Evolutionary conservation across 2,329 filamentous ascomycete genomes (phyloP).

Genomic region (Trichoderma semiorbis): DNA sequence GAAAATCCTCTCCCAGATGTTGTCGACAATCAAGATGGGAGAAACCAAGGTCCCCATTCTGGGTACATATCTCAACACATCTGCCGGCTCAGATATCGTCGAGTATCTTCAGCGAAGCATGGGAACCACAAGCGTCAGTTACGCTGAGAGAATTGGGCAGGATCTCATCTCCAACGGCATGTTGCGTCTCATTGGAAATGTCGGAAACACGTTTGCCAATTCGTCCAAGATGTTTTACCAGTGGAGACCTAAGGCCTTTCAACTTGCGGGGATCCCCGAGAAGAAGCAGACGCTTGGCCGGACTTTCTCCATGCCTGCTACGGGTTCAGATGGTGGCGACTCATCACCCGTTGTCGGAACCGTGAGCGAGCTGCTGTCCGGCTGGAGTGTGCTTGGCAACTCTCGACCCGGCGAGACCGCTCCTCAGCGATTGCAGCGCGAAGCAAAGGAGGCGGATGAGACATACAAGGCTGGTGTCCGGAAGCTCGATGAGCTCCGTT

Average conservation of each 20-base stretch:
- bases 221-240: conserved; percentile 97
- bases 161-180: conserved; percentile 85
- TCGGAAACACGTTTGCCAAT: conserved; percentile 94
- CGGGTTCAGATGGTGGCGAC: conserved; percentile 55
- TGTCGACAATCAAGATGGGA: conserved; percentile 79
- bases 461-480: conserved; percentile 84
- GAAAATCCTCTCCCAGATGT: conserved; percentile 81
- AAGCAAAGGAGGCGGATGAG: conserved; percentile 87
- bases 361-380: conserved; percentile 83
- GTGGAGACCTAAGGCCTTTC: conserved; percentile 90
- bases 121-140: conserved; percentile 77
- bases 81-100: conserved; percentile 86
- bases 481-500: conserved; percentile 85
- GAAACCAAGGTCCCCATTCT: conserved; percentile 95
- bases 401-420: conserved; percentile 91
- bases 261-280: conserved; percentile 81
- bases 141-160: conserved; percentile 92
- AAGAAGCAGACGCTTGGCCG: conserved; percentile 73
- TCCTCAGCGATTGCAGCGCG: conserved; percentile 77
- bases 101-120: conserved; percentile 91
- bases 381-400: conserved; percentile 85
- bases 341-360: conserved; percentile 80
- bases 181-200: conserved; percentile 85
- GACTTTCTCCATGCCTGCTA: conserved; percentile 68
- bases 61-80: conserved; percentile 91